phyloP scores from a whole-genome alignment of 805 yeast genomes.

The Candida coleopterorum region DNA sequence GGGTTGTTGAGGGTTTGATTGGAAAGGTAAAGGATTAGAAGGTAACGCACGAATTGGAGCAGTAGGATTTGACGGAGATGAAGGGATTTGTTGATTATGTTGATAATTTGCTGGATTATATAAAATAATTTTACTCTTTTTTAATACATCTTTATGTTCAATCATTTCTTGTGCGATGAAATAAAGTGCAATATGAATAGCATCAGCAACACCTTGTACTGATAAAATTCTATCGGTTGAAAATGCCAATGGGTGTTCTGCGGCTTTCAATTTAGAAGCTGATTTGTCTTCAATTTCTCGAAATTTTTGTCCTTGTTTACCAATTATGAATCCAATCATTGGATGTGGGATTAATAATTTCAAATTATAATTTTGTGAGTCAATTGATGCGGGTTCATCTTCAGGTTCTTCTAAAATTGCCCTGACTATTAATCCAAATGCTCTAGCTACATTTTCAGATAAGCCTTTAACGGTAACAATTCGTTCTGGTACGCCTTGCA shows the following conservation, averaged over 20 bases:
- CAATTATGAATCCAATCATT: conserved; percentile 75
- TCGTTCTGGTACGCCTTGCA: conserved; percentile 68
- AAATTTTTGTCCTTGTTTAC: conserved; percentile 68
- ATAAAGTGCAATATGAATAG: conserved; percentile 78
- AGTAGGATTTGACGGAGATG: conserved; percentile 6
- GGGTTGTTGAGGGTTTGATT: not conserved
- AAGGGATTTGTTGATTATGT: conserved; percentile 9
- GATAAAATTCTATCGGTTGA: conserved; percentile 74
- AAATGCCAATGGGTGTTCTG: conserved; percentile 63
- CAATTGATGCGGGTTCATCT: conserved; percentile 53
- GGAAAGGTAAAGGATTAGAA: not conserved
- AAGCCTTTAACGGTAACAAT: conserved; percentile 71
- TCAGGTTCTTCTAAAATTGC: conserved; percentile 64
- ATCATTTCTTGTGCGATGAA: conserved; percentile 65
- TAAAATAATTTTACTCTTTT: conserved; percentile 50
- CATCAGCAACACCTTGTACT: conserved; percentile 78
- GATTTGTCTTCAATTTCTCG: conserved; percentile 79
- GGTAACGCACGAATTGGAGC: conserved; percentile 8
- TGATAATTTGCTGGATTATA: conserved; percentile 54
- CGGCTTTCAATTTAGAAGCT: conserved; percentile 72
- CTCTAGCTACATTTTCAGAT: conserved; percentile 74
- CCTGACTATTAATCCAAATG: conserved; percentile 70
- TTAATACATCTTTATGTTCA: conserved; percentile 50
- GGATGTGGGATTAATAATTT: conserved; percentile 71
- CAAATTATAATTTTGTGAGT: conserved; percentile 51